Conservation (phyloP, 2,329 filamentous ascomycete species). For the Ceratocystis smalleyi region DNA sequence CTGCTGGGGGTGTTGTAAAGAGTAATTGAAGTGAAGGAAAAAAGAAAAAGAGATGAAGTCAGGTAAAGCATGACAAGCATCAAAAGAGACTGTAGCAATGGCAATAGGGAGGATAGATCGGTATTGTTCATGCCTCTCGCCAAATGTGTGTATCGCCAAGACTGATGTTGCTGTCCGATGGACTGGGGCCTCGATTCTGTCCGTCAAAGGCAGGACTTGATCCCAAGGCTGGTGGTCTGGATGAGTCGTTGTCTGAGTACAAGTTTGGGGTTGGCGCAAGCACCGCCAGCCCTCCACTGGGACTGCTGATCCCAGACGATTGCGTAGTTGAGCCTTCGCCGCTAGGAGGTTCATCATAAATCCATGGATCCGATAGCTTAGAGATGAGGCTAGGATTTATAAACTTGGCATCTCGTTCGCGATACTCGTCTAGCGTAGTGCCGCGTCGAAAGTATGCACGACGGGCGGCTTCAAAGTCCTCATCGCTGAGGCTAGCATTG, state of each 20-base stretch:
- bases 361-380: constrained; percentile 57
- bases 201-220: background rate
- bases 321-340: background rate
- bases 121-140: constrained; percentile 23
- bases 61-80: background rate
- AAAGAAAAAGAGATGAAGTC: too few relatives aligned
- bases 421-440: constrained; percentile 56
- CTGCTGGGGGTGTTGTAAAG: too few relatives aligned
- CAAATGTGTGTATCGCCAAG: constrained; percentile 37
- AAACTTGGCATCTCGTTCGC: constrained; percentile 54
- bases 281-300: background rate
- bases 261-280: background rate
- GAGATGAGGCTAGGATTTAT: constrained; percentile 59
- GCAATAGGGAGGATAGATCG: background rate
- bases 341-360: constrained; percentile 30
- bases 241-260: background rate
- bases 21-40: too few relatives aligned
- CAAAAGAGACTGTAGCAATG: background rate
- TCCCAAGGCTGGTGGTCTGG: background rate
- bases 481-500: background rate
- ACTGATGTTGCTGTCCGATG: constrained; percentile 31
- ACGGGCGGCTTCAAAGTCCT: constrained; percentile 18
- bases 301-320: constrained; percentile 6
- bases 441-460: constrained; percentile 34
- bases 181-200: constrained; percentile 22